These are phyloP conservation scores for Hygrophorus pudorinus DNA, from an alignment of 768 basidiomycete species.

Conservation along the genomic window DNA sequence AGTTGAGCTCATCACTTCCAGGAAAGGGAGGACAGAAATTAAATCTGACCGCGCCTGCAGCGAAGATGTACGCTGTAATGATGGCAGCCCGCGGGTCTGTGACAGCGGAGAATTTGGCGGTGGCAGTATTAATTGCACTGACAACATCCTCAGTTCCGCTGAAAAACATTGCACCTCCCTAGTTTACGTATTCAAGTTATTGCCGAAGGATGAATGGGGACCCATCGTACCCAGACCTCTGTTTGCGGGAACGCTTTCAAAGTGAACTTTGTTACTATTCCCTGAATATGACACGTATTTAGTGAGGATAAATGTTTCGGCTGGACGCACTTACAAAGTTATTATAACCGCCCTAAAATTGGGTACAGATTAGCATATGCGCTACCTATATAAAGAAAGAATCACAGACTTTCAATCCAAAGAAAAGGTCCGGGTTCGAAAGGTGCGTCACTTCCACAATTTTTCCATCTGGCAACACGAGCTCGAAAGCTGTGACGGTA, in stretches of 20 bases:
- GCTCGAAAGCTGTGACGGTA: no score
- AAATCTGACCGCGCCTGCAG: neutral
- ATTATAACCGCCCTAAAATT: slow-evolving; percentile 46
- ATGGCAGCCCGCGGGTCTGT: no score
- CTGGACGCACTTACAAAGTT: slow-evolving; percentile 32
- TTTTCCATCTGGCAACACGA: slow-evolving; percentile 46
- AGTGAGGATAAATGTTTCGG: neutral
- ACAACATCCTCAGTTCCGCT: slow-evolving; percentile 14
- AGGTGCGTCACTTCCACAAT: slow-evolving; percentile 24
- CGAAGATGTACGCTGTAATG: slow-evolving; percentile 34
- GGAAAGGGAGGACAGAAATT: neutral
- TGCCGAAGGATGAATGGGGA: neutral
- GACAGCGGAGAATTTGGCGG: slow-evolving; percentile 27
- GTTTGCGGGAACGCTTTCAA: slow-evolving; percentile 44
- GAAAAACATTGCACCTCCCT: slow-evolving; percentile 41
- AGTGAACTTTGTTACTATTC: slow-evolving; percentile 51
- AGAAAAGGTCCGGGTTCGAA: no score
- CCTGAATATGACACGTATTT: slow-evolving; percentile 18
- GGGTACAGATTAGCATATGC: neutral
- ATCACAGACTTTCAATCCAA: slow-evolving; percentile 25
- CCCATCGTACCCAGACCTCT: slow-evolving; percentile 44
- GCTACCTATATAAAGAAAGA: neutral
- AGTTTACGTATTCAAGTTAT: neutral
- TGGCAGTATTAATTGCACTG: slow-evolving; percentile 26
- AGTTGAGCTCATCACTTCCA: no score